Percentiles rank a stretch among this genome's conserved stretches.
Evolutionary conservation across 371 early-diverging fungal genomes (phyloP).

Genomic region (Rhizopus microsporus): DNA sequence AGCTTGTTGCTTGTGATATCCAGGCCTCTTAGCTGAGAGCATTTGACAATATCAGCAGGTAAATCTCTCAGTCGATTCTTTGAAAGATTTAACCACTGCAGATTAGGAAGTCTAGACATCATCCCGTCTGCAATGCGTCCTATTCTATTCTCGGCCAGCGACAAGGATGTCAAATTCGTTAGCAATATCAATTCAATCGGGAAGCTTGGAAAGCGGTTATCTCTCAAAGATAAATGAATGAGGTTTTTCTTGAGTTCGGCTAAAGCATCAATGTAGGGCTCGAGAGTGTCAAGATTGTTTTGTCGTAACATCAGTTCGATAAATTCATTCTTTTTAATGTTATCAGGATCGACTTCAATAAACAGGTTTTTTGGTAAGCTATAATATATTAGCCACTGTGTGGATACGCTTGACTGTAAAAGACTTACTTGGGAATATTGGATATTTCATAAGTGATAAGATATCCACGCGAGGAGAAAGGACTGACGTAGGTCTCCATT

Average conservation of each 20-base stretch:
- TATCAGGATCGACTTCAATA: conserved; percentile 11
- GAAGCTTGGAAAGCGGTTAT: conserved; percentile 45
- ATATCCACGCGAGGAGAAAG: neutral
- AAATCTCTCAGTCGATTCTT: conserved; percentile 33
- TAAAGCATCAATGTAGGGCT: conserved; percentile 21
- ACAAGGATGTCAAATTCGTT: conserved; percentile 62
- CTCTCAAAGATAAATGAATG: conserved; percentile 47
- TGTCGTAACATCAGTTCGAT: conserved; percentile 21
- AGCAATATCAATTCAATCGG: conserved; percentile 60
- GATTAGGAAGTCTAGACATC: conserved; percentile 19
- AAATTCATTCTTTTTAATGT: conserved; percentile 11
- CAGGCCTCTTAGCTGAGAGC: conserved; percentile 59
- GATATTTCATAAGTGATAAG: conserved; percentile 18
- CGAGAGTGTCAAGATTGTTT: conserved; percentile 19
- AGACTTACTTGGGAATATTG: conserved; percentile 22
- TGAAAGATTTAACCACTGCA: conserved; percentile 39
- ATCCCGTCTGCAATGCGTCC: conserved; percentile 18
- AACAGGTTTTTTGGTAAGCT: conserved; percentile 22
- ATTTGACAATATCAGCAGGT: conserved; percentile 55
- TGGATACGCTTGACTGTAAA: no score
- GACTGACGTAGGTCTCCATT: neutral
- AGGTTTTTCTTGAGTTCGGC: conserved; percentile 15
- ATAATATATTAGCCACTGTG: neutral
- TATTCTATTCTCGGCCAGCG: conserved; percentile 65
- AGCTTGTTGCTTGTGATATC: conserved; percentile 66